Conservation (phyloP, 139 green algal species). For the Parachlorella kessleri region DNA sequence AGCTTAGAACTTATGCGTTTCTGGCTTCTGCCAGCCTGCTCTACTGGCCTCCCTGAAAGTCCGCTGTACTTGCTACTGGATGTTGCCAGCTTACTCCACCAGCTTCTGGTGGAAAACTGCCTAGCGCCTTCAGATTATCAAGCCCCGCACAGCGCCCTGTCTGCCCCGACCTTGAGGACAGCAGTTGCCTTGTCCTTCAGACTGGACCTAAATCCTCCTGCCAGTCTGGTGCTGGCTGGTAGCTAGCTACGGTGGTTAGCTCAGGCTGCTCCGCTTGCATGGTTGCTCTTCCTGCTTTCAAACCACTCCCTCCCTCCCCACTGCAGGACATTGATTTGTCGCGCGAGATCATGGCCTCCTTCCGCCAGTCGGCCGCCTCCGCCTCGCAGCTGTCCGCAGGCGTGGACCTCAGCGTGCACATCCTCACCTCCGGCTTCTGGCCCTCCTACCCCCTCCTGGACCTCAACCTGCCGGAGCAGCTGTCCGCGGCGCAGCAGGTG, state of each 20-base stretch:
- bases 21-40: too few species aligned
- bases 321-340: constrained; percentile 71
- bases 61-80: too few species aligned
- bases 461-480: constrained; percentile 80
- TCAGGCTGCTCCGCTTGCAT: not conserved
- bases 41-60: too few species aligned
- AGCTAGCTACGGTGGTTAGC: not conserved
- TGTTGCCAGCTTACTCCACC: too few species aligned
- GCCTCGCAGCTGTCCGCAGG: constrained; percentile 29
- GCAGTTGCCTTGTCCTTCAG: too few species aligned
- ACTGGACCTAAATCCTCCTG: too few species aligned
- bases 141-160: too few species aligned
- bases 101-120: too few species aligned
- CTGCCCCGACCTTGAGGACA: too few species aligned
- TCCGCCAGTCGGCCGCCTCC: constrained; percentile 45
- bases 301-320: not conserved
- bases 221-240: too few species aligned
- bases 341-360: constrained; percentile 77
- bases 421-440: constrained; percentile 97
- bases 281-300: not conserved
- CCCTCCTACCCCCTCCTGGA: constrained; percentile 89
- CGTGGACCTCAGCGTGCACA: constrained; percentile 86
- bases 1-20: too few species aligned
- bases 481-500: constrained; percentile 63
- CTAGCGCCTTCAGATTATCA: too few species aligned